These are phyloP conservation scores for Aspergillus novoparasiticus DNA, from an alignment of 2,329 filamentous ascomycete genomes.

Conservation along the genomic window DNA sequence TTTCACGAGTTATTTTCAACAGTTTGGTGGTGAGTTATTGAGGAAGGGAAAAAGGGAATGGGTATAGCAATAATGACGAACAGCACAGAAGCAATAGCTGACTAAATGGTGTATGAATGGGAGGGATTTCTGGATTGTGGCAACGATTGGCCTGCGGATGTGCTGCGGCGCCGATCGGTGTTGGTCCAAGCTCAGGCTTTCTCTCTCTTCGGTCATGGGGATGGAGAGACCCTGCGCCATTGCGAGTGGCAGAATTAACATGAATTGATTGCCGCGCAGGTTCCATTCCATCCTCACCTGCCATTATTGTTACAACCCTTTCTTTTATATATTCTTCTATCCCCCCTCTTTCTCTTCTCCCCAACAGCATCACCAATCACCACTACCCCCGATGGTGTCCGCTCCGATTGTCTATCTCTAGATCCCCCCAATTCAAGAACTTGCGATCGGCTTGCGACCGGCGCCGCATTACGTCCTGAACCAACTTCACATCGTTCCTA, in stretches of 20 bases:
- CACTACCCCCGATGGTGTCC: background rate
- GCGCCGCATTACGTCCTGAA: constrained; percentile 5
- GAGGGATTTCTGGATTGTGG: constrained; percentile 11
- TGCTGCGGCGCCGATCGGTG: constrained; percentile 21
- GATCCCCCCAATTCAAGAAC: background rate
- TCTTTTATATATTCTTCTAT: background rate
- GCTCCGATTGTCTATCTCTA: background rate
- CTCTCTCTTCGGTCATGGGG: constrained; percentile 2
- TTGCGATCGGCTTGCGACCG: constrained; percentile 10
- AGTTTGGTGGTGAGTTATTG: background rate
- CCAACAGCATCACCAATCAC: background rate
- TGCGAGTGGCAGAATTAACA: background rate
- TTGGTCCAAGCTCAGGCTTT: constrained; percentile 28
- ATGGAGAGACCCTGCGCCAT: constrained; percentile 2
- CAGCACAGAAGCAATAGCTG: constrained; percentile 18
- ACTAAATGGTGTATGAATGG: constrained; percentile 23
- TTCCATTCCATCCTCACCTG: background rate
- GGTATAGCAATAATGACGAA: constrained; percentile 4
- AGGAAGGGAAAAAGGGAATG: background rate
- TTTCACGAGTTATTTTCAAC: background rate
- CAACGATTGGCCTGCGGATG: constrained; percentile 21
- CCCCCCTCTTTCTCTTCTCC: background rate
- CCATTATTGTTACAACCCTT: background rate
- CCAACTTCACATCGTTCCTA: constrained; percentile 6
- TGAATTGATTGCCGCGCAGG: background rate